Percentiles rank a stretch among this genome's conserved stretches.
Conservation (phyloP, 768 basidiomycete genomes). For the Termitomyces sp. region DNA sequence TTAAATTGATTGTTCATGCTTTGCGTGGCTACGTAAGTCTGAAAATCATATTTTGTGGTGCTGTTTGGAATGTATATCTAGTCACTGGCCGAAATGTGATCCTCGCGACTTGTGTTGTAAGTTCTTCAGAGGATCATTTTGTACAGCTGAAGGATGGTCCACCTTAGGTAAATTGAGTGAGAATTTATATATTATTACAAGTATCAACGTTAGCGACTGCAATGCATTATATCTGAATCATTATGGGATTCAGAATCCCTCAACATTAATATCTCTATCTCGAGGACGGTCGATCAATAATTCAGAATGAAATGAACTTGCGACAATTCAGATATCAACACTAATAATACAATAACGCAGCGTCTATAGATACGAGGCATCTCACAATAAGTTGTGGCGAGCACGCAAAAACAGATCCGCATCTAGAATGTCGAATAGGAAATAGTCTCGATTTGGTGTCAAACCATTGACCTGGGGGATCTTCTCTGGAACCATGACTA, state of each 20-base stretch:
- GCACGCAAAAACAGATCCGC: slow-evolving; percentile 9
- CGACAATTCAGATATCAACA: too few relatives aligned
- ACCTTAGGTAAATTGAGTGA: too few relatives aligned
- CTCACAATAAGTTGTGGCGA: neutral
- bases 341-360: too few relatives aligned
- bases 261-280: too few relatives aligned
- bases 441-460: neutral
- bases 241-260: too few relatives aligned
- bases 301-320: too few relatives aligned
- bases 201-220: too few relatives aligned
- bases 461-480: neutral
- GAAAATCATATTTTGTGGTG: neutral
- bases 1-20: too few relatives aligned
- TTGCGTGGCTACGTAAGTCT: neutral
- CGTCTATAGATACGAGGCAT: too few relatives aligned
- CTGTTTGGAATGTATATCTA: neutral
- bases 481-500: neutral
- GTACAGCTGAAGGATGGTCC: neutral
- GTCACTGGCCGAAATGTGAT: neutral
- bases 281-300: too few relatives aligned
- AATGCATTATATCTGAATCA: too few relatives aligned
- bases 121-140: neutral
- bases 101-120: slow-evolving; percentile 4
- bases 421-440: slow-evolving; percentile 10
- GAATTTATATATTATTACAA: too few relatives aligned